These are phyloP conservation scores for Blepharisma japonicum DNA, from an alignment of 73 alveolate genomes.

Conservation along the genomic window DNA sequence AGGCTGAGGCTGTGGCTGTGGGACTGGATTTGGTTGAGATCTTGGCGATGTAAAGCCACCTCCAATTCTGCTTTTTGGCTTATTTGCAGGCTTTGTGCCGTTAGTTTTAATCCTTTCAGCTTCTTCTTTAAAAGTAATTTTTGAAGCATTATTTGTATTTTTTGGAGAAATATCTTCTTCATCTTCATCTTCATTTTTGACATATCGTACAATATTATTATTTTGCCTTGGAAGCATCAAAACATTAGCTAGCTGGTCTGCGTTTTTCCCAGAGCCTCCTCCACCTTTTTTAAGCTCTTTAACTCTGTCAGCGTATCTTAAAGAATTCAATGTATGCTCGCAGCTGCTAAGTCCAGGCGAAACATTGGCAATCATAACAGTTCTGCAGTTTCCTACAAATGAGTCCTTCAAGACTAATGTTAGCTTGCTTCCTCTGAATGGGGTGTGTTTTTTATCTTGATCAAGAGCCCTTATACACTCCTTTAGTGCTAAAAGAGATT, in stretches of 20 bases:
- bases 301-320: constrained; percentile 99
- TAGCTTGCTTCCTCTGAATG: constrained; percentile 99
- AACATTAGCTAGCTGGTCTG: constrained; percentile 33
- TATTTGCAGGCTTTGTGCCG: too few relatives aligned
- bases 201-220: constrained; percentile 3
- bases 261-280: constrained; percentile 12
- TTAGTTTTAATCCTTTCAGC: too few relatives aligned
- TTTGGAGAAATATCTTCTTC: constrained; percentile 12
- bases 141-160: too few relatives aligned
- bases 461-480: constrained; percentile 99
- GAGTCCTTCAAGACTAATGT: constrained; percentile 99
- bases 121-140: too few relatives aligned
- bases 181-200: background rate
- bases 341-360: constrained; percentile 94
- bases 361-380: constrained; percentile 99
- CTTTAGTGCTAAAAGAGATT: constrained; percentile 98
- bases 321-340: constrained; percentile 99
- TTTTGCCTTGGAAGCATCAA: constrained; percentile 34
- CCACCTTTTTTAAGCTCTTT: constrained; percentile 94
- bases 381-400: constrained; percentile 98
- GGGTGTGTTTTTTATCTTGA: constrained; percentile 95
- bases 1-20: too few relatives aligned
- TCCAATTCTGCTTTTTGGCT: too few relatives aligned
- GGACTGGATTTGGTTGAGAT: too few relatives aligned
- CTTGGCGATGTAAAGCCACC: too few relatives aligned